Percentiles rank a stretch among this genome's conserved stretches.
Evolutionary conservation across 257 asterid genomes (phyloP).

Genomic region (Gentiana straminea): DNA sequence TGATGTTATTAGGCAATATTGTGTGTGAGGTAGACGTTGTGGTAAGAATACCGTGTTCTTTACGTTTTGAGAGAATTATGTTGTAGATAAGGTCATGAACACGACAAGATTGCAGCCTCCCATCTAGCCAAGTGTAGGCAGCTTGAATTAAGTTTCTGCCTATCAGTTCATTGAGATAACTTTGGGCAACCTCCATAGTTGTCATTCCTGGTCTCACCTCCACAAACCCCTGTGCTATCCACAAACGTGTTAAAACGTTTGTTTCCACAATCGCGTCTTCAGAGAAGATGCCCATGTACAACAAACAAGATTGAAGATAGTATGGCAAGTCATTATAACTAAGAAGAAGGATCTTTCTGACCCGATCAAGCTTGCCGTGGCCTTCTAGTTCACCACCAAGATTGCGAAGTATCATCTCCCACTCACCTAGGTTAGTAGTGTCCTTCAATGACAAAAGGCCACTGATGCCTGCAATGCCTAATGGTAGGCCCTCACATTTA

Average conservation of each 20-base stretch:
- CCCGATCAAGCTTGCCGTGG: not conserved
- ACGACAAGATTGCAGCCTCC: not conserved
- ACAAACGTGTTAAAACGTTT: not conserved
- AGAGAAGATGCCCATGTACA: constrained; percentile 12
- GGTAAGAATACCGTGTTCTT: constrained; percentile 1
- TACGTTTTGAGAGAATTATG: constrained; percentile 5
- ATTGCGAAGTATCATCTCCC: not conserved
- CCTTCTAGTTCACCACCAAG: constrained; percentile 3
- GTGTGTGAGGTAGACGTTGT: not conserved
- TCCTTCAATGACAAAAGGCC: constrained; percentile 1
- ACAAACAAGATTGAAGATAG: constrained; percentile 1
- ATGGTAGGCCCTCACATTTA: constrained; percentile 13
- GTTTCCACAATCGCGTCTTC: not conserved
- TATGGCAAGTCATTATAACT: constrained; percentile 10
- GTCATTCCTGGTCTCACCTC: not conserved
- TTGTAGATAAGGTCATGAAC: constrained; percentile 11
- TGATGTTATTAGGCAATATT: not conserved
- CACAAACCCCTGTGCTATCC: constrained; percentile 10
- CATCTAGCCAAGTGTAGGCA: not conserved
- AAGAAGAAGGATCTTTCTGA: constrained; percentile 6
- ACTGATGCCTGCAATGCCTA: not conserved
- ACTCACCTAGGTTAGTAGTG: not conserved
- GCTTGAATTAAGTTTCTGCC: constrained; percentile 10
- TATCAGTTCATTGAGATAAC: constrained; percentile 1
- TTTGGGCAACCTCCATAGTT: constrained; percentile 1